Base-by-base conservation (phyloP, 164 flowering plant species). In the Vitis amurensis region DNA sequence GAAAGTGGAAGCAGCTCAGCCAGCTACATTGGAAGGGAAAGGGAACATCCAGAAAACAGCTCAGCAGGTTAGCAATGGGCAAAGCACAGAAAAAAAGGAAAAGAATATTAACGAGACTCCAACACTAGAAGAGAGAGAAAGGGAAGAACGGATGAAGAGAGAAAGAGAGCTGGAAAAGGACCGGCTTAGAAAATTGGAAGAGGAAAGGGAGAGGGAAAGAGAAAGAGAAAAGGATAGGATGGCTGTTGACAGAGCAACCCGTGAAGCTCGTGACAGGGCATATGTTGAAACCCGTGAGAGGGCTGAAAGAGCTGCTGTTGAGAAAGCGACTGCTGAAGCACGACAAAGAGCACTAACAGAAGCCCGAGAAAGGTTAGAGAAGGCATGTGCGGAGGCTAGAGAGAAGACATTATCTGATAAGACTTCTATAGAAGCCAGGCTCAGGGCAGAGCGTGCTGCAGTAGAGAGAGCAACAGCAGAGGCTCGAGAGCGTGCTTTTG, bases 181-280 rank as follows among this genome's bases (percentile, higher is more conserved):
- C 14, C 76, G 74, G 17, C 70, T 77, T 9, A 76, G 82, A 69
- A 81, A 74, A 71, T 6, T 88, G 10, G 85, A 88, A 72, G 90
- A 83, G 77, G 90, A 88, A 72, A 81, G 78, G 71, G 90, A 88
- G 66, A 80, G 89, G 69, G 88, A 87, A 66, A 83, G 89, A 70
- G 91, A 87, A 71, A 84, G 89, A 67, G 88, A 83, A 52, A 87
- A 89, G 82, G 93, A 89, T 71, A 81, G 91, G 64, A 87, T 81
- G 85, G 87, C 81, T 68, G 84, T 87, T 73, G 89, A 82, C 62
- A 73, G 71, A 56, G 79, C 80, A 52, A 68, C 73, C 1, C 76
- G 62, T 69, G 85, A 80, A 69, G 83, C 74, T 58, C 87, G 80
- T 55, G 85, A 82, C 31, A 68, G 75, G 30, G 80, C 70, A 63